These are phyloP conservation scores for Yarrowia phangngaensis DNA, from an alignment of 805 yeast genomes.

Conservation along the genomic window DNA sequence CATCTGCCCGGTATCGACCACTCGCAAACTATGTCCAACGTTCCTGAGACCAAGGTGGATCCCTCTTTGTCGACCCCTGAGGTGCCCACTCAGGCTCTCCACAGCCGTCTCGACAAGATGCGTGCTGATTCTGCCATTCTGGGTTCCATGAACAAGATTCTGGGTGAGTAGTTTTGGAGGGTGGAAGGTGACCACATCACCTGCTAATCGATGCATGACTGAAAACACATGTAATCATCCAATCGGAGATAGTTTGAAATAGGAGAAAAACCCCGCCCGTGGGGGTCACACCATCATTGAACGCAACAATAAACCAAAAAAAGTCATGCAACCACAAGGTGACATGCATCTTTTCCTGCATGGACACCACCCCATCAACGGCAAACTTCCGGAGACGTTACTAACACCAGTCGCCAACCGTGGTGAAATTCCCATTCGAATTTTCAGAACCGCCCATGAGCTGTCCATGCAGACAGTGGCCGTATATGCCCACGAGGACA, in stretches of 20 bases:
- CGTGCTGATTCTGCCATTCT: slow-evolving; percentile 44
- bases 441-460: slow-evolving; percentile 97
- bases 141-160: slow-evolving; percentile 51
- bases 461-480: slow-evolving; percentile 96
- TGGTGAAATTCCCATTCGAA: slow-evolving; percentile 43
- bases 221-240: too few species aligned
- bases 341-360: too few species aligned
- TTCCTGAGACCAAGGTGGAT: slow-evolving; percentile 25
- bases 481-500: slow-evolving; percentile 91
- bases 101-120: slow-evolving; percentile 37
- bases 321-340: too few species aligned
- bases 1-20: slow-evolving; percentile 2
- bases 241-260: too few species aligned
- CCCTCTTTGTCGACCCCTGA: slow-evolving; percentile 24
- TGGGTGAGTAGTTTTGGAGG: slow-evolving; percentile 36
- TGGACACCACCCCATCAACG: too few species aligned
- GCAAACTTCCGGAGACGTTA: too few species aligned
- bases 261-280: too few species aligned
- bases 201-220: too few species aligned
- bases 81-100: slow-evolving; percentile 21
- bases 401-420: slow-evolving; percentile 40
- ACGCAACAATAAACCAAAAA: too few species aligned
- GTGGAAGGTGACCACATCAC: too few species aligned
- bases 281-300: too few species aligned
- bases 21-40: slow-evolving; percentile 25